Percentiles rank a stretch among this genome's conserved stretches.
Conservation (phyloP, 2,329 filamentous ascomycete genomes). For the Penicillium sclerotigenum region DNA sequence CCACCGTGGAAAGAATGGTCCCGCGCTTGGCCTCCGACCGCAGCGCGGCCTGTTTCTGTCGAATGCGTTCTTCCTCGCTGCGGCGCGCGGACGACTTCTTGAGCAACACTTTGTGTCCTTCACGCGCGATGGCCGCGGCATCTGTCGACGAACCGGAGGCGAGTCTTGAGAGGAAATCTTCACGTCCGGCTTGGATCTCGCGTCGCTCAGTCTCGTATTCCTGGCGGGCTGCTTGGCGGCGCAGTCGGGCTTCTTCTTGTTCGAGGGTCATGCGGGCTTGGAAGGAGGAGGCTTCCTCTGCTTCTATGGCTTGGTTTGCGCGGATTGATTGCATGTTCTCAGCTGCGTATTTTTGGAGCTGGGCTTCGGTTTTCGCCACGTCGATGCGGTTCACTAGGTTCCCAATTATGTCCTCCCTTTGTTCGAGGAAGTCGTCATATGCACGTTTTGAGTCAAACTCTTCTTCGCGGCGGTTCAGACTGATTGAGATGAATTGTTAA, state of each 20-base stretch:
- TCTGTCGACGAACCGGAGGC: conserved; percentile 59
- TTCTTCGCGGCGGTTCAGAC: conserved; percentile 85
- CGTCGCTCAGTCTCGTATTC: conserved; percentile 70
- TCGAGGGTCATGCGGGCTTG: conserved; percentile 55
- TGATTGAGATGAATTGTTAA: conserved; percentile 35
- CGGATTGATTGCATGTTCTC: conserved; percentile 62
- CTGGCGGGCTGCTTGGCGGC: conserved; percentile 60
- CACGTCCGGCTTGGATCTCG: conserved; percentile 60
- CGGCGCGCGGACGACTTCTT: conserved; percentile 67
- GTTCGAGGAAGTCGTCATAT: conserved; percentile 93
- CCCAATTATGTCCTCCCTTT: conserved; percentile 85
- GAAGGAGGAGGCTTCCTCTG: conserved; percentile 48
- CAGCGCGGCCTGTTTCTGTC: conserved; percentile 44
- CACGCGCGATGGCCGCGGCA: conserved; percentile 54
- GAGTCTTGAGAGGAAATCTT: conserved; percentile 68
- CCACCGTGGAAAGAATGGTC: conserved; percentile 17
- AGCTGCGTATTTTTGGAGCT: conserved; percentile 67
- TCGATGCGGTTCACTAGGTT: conserved; percentile 75
- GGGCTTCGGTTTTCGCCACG: conserved; percentile 59
- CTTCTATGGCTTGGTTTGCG: conserved; percentile 49
- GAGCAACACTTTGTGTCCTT: conserved; percentile 60
- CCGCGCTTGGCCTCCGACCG: conserved; percentile 34
- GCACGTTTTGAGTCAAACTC: conserved; percentile 82
- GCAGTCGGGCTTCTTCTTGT: conserved; percentile 61
- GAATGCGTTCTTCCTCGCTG: conserved; percentile 50